phyloP scores from a whole-genome alignment of 2,329 filamentous ascomycete species.

The Penicillium sp. region DNA sequence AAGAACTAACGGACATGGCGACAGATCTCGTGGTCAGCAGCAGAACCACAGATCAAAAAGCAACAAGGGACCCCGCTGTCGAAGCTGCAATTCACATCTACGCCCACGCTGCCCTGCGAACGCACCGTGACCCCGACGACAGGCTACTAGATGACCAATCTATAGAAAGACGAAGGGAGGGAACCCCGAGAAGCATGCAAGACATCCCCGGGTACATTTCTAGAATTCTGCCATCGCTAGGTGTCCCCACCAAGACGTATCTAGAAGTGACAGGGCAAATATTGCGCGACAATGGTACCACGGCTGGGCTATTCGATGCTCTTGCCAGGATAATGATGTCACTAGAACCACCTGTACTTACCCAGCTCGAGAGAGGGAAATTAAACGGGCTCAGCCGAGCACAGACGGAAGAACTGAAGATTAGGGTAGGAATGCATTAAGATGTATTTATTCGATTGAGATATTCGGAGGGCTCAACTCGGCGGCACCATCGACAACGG shows the following conservation, averaged over 20 bases:
- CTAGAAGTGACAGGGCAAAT: conserved; percentile 32
- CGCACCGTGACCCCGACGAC: conserved; percentile 27
- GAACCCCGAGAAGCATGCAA: background rate
- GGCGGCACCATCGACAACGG: background rate
- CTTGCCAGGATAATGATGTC: conserved; percentile 49
- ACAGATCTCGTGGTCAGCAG: background rate
- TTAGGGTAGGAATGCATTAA: conserved; percentile 26
- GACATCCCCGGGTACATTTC: background rate
- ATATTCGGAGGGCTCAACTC: background rate
- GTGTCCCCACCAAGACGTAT: conserved; percentile 23
- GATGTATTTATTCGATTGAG: background rate
- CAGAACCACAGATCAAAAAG: background rate
- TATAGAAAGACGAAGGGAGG: background rate
- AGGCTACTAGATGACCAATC: background rate
- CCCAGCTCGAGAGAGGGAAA: conserved; percentile 57
- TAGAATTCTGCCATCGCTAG: background rate
- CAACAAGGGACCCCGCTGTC: background rate
- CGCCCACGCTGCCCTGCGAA: background rate
- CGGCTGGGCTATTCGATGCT: conserved; percentile 46
- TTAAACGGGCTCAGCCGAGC: conserved; percentile 43
- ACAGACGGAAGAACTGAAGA: conserved; percentile 44
- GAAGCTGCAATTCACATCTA: conserved; percentile 2
- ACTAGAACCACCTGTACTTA: conserved; percentile 54
- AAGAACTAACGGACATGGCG: background rate
- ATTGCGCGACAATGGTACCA: conserved; percentile 44